Evolutionary conservation across 2,329 filamentous ascomycete species (phyloP), one percentile per base, ranked within the genome.

Genomic region (Sporothrix sp.): DNA sequence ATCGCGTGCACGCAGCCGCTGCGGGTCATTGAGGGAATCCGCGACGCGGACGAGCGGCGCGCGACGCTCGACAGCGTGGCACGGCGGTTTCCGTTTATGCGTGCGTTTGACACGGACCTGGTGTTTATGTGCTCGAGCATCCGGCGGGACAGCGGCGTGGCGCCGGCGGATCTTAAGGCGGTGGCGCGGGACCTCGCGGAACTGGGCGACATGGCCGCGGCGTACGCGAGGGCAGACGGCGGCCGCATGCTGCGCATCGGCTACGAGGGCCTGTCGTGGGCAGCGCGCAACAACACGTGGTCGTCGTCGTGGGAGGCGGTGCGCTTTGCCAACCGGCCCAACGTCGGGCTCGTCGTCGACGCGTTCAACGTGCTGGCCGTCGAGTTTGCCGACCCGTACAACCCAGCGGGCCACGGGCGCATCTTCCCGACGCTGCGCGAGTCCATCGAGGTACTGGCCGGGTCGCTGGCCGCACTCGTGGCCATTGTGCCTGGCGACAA

Each of bases 331-430:
- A 30, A 43, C 39, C 39, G 39, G n/a, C 27, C 39, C 8, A 43
- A 43, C 18, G 39, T 43, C 16, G 39, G 39, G 9, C 27, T 43
- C n/a, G 16, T 43, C n/a, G 39, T 43, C 25, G 39, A 43, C 39
- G 39, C 39, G 16, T 43, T 43, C 16, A 43, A 43, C 10, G 39
- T 43, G 16, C 9, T 43, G 39, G 39, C 39, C 9, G 39, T 43
- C 16, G 39, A 43, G 25, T 43, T 43, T 43, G 39, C 39, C n/a
- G 39, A 43, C 13, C 39, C 39, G n/a, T 43, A 43, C 39, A 43
- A 43, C 27, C 39, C 39, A 11, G 39, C 39, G 3, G 39, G 39
- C 9, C 39, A 43, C 10, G 39, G 39, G 7, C 39, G 39, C 10
- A 43, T 43, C 10, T 43, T 43, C 11, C 8, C 39, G n/a, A 43